Evolutionary conservation across 2,329 filamentous ascomycete genomes (phyloP).

Genomic region (Nectriaceae sp.): DNA sequence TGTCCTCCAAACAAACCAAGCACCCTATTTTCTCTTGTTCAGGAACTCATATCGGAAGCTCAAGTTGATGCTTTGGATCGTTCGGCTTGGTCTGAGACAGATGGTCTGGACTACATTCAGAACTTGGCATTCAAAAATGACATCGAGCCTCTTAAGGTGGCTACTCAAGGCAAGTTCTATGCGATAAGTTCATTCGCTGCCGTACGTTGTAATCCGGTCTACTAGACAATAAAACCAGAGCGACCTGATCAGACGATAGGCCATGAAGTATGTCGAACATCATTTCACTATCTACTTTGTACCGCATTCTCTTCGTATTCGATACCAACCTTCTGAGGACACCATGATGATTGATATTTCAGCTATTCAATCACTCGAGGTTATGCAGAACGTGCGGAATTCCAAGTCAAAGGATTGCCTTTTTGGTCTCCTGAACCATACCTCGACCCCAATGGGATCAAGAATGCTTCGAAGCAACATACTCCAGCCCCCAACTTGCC

Average conservation of each 20-base stretch:
- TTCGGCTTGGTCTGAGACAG: slow-evolving; percentile 79
- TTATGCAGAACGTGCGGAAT: slow-evolving; percentile 84
- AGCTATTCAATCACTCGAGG: slow-evolving; percentile 82
- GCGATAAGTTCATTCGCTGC: slow-evolving; percentile 84
- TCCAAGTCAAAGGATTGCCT: slow-evolving; percentile 79
- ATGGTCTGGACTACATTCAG: slow-evolving; percentile 76
- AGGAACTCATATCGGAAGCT: slow-evolving; percentile 51
- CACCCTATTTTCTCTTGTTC: slow-evolving; percentile 72
- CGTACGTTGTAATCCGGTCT: slow-evolving; percentile 49
- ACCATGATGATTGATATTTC: slow-evolving; percentile 95
- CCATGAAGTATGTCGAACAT: slow-evolving; percentile 77
- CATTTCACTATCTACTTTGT: slow-evolving; percentile 69
- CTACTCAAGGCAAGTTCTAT: slow-evolving; percentile 81
- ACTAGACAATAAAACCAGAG: accelerated
- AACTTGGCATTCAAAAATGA: slow-evolving; percentile 80
- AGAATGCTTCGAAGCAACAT: slow-evolving; percentile 83
- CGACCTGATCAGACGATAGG: slow-evolving; percentile 49
- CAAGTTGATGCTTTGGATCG: slow-evolving; percentile 62
- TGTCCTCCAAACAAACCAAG: slow-evolving; percentile 66
- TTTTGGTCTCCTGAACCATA: slow-evolving; percentile 83
- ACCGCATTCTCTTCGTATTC: slow-evolving; percentile 79
- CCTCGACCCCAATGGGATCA: slow-evolving; percentile 83
- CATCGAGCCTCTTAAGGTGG: slow-evolving; percentile 76
- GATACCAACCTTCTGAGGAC: slow-evolving; percentile 84
- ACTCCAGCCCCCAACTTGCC: slow-evolving; percentile 78